phyloP scores from a whole-genome alignment of 495 filamentous ascomycete genomes.

The Patellaria atrata region DNA sequence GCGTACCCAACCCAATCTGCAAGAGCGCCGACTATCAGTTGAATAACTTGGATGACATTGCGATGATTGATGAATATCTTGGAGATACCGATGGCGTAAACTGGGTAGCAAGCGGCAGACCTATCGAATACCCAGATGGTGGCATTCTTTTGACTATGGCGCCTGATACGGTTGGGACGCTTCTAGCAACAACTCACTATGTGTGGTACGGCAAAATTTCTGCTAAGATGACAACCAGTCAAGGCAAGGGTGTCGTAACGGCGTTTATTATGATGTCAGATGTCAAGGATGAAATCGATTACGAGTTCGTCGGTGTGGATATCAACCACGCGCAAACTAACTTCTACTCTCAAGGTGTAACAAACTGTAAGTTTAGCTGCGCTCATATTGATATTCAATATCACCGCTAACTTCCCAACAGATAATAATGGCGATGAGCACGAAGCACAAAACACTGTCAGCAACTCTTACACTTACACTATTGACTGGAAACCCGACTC shows the following conservation, averaged over 20 bases:
- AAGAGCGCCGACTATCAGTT: constrained; percentile 56
- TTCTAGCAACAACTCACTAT: constrained; percentile 75
- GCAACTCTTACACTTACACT: constrained; percentile 78
- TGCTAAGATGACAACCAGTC: constrained; percentile 71
- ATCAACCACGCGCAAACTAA: constrained; percentile 73
- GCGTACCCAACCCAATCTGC: constrained; percentile 75
- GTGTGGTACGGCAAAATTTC: constrained; percentile 96
- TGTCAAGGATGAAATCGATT: constrained; percentile 96
- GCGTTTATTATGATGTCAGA: constrained; percentile 92
- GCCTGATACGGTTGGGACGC: constrained; percentile 63
- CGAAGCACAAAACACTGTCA: constrained; percentile 57
- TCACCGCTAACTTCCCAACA: constrained; percentile 27
- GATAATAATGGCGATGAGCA: constrained; percentile 62
- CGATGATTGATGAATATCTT: constrained; percentile 62
- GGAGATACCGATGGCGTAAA: constrained; percentile 64
- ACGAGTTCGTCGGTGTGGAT: constrained; percentile 80
- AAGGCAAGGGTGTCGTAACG: constrained; percentile 77
- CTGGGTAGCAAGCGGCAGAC: constrained; percentile 76
- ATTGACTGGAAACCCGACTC: constrained; percentile 82
- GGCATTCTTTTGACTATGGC: constrained; percentile 77
- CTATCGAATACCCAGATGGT: constrained; percentile 45
- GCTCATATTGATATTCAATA: constrained; percentile 2
- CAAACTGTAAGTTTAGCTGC: constrained; percentile 57
- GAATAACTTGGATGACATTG: constrained; percentile 51
- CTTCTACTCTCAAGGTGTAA: constrained; percentile 91